phyloP scores from a whole-genome alignment of 2,329 filamentous ascomycete species.

The Diaporthe humulicola region DNA sequence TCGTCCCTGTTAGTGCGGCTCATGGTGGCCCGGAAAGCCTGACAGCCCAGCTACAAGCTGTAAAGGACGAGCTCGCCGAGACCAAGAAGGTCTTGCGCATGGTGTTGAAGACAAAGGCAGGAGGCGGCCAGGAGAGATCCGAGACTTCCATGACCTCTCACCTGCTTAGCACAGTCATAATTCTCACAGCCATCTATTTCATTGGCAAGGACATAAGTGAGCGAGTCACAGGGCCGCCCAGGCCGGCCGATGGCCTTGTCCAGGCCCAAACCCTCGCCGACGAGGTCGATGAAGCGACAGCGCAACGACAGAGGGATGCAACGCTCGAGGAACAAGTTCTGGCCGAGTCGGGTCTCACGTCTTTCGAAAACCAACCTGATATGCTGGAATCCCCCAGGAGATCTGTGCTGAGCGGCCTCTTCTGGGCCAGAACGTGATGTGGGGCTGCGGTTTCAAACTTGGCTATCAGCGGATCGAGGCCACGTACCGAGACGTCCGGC shows the following conservation, averaged over 20 bases:
- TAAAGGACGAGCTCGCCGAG: neutral
- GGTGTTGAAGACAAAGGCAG: neutral
- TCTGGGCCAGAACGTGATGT: slow-evolving; percentile 13
- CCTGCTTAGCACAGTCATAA: neutral
- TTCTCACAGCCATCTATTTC: neutral
- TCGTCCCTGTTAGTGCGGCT: neutral
- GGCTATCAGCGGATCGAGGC: slow-evolving; percentile 11
- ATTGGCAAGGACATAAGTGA: neutral
- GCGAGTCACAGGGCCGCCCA: neutral
- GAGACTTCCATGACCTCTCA: too few relatives aligned
- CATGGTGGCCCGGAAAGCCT: neutral
- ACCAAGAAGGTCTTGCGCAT: neutral
- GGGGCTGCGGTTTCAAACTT: neutral
- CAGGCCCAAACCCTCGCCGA: neutral
- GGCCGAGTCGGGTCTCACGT: neutral
- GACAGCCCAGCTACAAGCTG: neutral
- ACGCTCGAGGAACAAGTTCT: slow-evolving; percentile 1
- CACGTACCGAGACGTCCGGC: neutral
- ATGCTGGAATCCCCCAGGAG: neutral
- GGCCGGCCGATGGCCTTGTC: neutral
- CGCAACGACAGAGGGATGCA: slow-evolving; percentile 19
- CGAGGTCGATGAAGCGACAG: neutral
- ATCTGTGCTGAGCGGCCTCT: slow-evolving; percentile 16
- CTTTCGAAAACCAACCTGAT: neutral
- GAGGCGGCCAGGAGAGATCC: neutral